phyloP scores from a whole-genome alignment of 352 stramenopile genomes.

The Pythium graminicola region DNA sequence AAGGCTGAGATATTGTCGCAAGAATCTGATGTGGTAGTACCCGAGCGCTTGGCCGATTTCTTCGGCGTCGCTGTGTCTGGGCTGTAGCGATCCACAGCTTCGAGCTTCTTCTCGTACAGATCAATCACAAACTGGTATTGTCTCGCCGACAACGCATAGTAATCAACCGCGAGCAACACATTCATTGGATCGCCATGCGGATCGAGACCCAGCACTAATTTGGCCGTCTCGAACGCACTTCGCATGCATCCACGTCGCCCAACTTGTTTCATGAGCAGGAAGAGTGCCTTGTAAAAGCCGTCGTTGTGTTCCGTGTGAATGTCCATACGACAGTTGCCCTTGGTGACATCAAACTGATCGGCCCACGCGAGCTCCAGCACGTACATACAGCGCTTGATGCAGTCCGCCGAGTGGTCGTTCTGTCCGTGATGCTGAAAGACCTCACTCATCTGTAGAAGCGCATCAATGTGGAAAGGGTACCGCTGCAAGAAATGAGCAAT shows the following conservation, averaged over 20 bases:
- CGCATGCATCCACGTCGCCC: slow-evolving; percentile 73
- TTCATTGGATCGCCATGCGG: slow-evolving; percentile 76
- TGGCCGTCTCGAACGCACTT: slow-evolving; percentile 80
- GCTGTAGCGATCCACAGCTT: slow-evolving; percentile 42
- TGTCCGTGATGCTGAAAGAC: slow-evolving; percentile 85
- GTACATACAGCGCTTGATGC: slow-evolving; percentile 84
- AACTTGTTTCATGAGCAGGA: slow-evolving; percentile 80
- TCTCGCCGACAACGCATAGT: slow-evolving; percentile 72
- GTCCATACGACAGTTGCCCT: slow-evolving; percentile 79
- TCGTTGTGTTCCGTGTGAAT: slow-evolving; percentile 69
- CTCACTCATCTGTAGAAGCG: slow-evolving; percentile 80
- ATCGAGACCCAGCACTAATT: slow-evolving; percentile 66
- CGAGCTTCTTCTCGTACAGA: slow-evolving; percentile 46
- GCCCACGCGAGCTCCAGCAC: slow-evolving; percentile 76
- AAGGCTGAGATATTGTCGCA: slow-evolving; percentile 41
- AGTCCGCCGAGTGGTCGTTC: slow-evolving; percentile 79
- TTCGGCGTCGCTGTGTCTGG: neutral
- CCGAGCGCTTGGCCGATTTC: neutral
- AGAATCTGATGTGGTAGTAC: neutral
- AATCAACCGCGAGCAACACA: slow-evolving; percentile 74
- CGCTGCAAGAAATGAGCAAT: slow-evolving; percentile 77
- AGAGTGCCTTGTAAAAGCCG: slow-evolving; percentile 69
- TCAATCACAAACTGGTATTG: slow-evolving; percentile 78
- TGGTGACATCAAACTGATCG: slow-evolving; percentile 76
- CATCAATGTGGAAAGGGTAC: slow-evolving; percentile 81